phyloP scores from a whole-genome alignment of 2,329 filamentous ascomycete species.

The Thermothelomyces thermophilus region DNA sequence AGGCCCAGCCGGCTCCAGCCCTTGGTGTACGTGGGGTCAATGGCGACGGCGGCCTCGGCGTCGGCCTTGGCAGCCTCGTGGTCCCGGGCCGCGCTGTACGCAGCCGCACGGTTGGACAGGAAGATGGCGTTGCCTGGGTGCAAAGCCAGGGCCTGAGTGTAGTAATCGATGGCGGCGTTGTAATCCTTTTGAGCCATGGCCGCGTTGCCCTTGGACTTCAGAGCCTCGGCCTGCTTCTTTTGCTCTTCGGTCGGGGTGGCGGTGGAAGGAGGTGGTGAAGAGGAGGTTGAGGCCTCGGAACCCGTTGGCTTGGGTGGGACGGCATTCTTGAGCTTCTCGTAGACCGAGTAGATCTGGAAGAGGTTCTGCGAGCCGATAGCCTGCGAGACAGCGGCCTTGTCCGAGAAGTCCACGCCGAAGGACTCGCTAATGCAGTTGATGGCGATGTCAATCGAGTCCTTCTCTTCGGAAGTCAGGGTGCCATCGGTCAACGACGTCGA shows the following conservation, averaged over 20 bases:
- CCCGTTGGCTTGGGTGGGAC: slow-evolving; percentile 34
- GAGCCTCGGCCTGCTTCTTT: slow-evolving; percentile 74
- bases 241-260: slow-evolving; percentile 42
- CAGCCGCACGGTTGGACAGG: slow-evolving; percentile 93
- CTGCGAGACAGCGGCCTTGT: slow-evolving; percentile 64
- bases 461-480: slow-evolving; percentile 79
- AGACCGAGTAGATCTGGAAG: slow-evolving; percentile 86
- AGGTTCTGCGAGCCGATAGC: slow-evolving; percentile 84
- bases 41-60: slow-evolving; percentile 80
- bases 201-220: slow-evolving; percentile 88
- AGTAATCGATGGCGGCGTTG: slow-evolving; percentile 69
- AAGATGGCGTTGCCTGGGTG: slow-evolving; percentile 88
- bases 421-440: slow-evolving; percentile 90
- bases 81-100: slow-evolving; percentile 76
- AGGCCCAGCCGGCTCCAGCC: slow-evolving; percentile 92
- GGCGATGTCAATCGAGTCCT: slow-evolving; percentile 90
- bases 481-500: slow-evolving; percentile 78
- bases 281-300: slow-evolving; percentile 35
- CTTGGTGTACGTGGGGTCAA: slow-evolving; percentile 93
- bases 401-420: slow-evolving; percentile 86
- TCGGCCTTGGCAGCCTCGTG: slow-evolving; percentile 80
- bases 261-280: slow-evolving; percentile 32
- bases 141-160: slow-evolving; percentile 78
- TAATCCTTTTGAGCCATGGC: slow-evolving; percentile 96
- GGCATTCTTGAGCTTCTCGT: slow-evolving; percentile 80